Base-by-base conservation (phyloP, 306 rosid species). In the Gastrolobium villosum region DNA sequence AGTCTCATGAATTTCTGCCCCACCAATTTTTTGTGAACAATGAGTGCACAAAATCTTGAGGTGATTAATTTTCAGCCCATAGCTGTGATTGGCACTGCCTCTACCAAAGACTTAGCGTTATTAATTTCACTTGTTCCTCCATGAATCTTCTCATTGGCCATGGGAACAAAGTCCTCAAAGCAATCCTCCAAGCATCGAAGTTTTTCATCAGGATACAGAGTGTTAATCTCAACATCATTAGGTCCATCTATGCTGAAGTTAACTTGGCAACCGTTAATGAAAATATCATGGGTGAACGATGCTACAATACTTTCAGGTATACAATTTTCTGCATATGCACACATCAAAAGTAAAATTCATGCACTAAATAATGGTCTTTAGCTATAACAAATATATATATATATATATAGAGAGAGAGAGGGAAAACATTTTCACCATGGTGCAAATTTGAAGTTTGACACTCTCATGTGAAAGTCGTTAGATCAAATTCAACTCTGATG, bases 261-360 rank as follows among this genome's bases (percentile, higher is more conserved):
- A 0, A 72, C 26, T 65, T 91, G 97, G 74, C 97, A 91, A 36
- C 97, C 97, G 2, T 83, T 89, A 78, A 91, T 88, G 78, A 91
- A 89, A 54, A 91, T 91, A 46, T 91, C 97, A 61, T 87, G 94
- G 0, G 97, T 91, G 79, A 91, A 86, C 0, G 97, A 83, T 9
- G 97, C 97, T 56, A 91, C 97, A 9, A 91, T 1, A n/a, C 97
- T 91, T 48, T 73, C 52, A 0, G 97, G 97, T 9, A 84, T 82
- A 5, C 80, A 13, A 34, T 89, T 89, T 78, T 81, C 97, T 91
- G 86, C 85, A 70, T 0, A n/a, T 7, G 54, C n/a, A 59, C 5
- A 36, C 28, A 20, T 46, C 30, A 75, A 49, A 15, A 5, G 36
- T 20, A 26, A 8, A 41, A 41, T 9, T 36, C 79, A 43, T 57